Evolutionary conservation across 2,329 filamentous ascomycete species (phyloP).

Genomic region (Venturia carpophila): DNA sequence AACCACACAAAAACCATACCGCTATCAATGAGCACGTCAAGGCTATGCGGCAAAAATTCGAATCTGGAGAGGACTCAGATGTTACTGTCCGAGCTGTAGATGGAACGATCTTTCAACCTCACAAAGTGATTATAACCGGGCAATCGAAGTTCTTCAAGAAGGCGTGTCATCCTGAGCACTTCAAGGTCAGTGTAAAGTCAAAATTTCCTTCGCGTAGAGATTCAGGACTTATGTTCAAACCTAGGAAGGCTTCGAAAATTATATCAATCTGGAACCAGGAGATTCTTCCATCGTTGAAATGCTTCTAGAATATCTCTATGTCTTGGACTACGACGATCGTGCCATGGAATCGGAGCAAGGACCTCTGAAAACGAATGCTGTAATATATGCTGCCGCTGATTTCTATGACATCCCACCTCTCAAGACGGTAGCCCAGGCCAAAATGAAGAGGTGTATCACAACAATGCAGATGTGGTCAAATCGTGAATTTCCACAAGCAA

Average conservation of each 20-base stretch:
- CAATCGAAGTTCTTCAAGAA: conserved; percentile 9
- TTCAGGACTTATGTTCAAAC: too few species aligned
- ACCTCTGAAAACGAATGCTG: neutral
- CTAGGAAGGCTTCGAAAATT: conserved; percentile 5
- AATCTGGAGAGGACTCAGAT: conserved; percentile 12
- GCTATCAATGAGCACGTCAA: conserved; percentile 4
- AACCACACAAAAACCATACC: neutral
- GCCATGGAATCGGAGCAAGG: neutral
- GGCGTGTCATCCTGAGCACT: conserved; percentile 7
- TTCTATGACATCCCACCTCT: conserved; percentile 10
- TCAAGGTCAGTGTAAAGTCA: conserved; percentile 1
- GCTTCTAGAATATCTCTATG: conserved; percentile 9
- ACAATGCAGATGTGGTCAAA: conserved; percentile 3
- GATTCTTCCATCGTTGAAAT: neutral
- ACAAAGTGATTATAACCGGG: neutral
- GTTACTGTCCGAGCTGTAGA: neutral
- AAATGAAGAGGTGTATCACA: conserved; percentile 1
- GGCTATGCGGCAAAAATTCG: conserved; percentile 4
- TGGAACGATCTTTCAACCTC: conserved; percentile 1
- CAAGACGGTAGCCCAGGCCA: neutral
- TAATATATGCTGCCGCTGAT: conserved; percentile 12
- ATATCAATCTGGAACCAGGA: neutral
- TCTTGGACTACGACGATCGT: conserved; percentile 3
- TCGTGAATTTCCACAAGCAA: conserved; percentile 1
- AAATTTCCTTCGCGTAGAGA: too few species aligned